Conservation (phyloP, 371 early-diverging fungal genomes). For the Mucor mucedo region DNA sequence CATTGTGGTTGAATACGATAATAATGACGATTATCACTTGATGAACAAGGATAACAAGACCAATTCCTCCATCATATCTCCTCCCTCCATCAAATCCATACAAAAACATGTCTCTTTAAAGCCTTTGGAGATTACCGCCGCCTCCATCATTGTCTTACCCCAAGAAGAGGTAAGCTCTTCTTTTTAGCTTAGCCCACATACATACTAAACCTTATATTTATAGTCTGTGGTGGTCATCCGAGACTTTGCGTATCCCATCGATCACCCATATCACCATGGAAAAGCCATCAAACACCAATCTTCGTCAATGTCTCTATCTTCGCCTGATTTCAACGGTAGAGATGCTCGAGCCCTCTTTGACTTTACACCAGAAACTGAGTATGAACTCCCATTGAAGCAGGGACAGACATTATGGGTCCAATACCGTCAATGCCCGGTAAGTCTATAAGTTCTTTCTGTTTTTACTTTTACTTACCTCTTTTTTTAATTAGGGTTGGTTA, state of each 20-base stretch:
- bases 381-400: constrained; percentile 68
- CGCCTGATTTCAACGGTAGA: constrained; percentile 49
- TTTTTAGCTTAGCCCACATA: neutral
- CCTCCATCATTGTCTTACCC: neutral
- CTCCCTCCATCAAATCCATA: constrained; percentile 10
- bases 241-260: constrained; percentile 72
- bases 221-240: constrained; percentile 49
- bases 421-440: constrained; percentile 65
- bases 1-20: neutral
- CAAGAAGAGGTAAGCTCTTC: neutral
- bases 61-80: constrained; percentile 5
- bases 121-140: neutral
- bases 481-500: constrained; percentile 67
- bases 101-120: constrained; percentile 1
- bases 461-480: constrained; percentile 1
- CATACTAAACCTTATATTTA: constrained; percentile 5
- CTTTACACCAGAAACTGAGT: constrained; percentile 72
- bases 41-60: constrained; percentile 1
- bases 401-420: constrained; percentile 68
- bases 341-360: constrained; percentile 75
- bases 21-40: too few relatives aligned
- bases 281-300: constrained; percentile 11
- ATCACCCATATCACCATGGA: constrained; percentile 67
- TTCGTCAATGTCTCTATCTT: constrained; percentile 30
- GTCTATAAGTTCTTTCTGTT: neutral